Base-by-base conservation (phyloP, 1,284 basidiomycete genomes). In the Cystobasidiaceae sp. region DNA sequence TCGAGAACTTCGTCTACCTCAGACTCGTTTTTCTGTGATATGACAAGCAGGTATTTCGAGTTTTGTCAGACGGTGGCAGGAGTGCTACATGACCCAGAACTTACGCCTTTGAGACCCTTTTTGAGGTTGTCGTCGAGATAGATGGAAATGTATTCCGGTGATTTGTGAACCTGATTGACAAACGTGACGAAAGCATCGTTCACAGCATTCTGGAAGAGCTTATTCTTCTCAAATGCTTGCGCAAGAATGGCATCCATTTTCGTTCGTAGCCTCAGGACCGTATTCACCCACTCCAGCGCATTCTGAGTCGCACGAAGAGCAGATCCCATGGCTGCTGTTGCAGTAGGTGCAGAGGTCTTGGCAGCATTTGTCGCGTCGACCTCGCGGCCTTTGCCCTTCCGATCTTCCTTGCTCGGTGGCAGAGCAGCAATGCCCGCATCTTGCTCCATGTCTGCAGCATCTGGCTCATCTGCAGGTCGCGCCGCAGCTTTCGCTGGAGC, bases 91-190 rank as follows among this genome's bases (percentile, higher is more conserved):
- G 9, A 13, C 23, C 1, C n/a, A 13, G 52, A 17, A 80, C 89
- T 71, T 75, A 94, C 92, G 57, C 91, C 90, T 79, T 93, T 97
- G 33, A 97, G 82, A 0, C 96, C 94, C 75, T 93, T 92, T 78
- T 90, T 93, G 41, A 98, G 82, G 75, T 98, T 88, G 72, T 99
- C 94, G 73, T 98, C 96, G 69, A 99, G 93, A 78, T 92, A 98
- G 63, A 99, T 79, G 1, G 94, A 98, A 54, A 97, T 90, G 76
- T 87, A 98, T 74, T 99, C 96, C 2, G 96, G 86, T 8, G 91
- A 85, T 71, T 90, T 88, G 50, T 85, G 83, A 74, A 97, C 93
- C 39, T 82, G 79, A 77, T 98, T 97, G 75, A 98, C 86, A 76
- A 98, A 96, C 0, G 86, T 83, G 75, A 89, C 87, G 73, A 97